Base-by-base conservation (phyloP, 768 basidiomycete species). In the Trametes cubensis region DNA sequence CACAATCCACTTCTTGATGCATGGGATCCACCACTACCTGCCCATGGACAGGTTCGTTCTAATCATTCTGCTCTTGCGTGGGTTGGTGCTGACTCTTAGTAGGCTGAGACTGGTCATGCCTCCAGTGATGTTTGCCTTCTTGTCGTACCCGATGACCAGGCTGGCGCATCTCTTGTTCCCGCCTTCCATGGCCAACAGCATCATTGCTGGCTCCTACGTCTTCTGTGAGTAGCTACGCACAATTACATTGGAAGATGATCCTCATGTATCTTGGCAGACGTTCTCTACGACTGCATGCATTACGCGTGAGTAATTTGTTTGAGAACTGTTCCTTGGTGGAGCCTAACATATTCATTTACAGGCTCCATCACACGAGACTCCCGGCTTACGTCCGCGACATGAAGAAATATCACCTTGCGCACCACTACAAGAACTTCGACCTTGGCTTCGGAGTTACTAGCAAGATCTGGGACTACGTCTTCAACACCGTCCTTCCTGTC, bases 351-450 rank as follows among this genome's bases (percentile, higher is more conserved):
- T 53, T 26, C 47, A 61, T 34, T 48, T 63, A 38, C 66, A 86
- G 88, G 23, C 80, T 95, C 59, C 95, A 96, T 72, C 94, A 97
- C 77, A 89, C 91, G 3, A 85, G 80, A 67, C 84, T 96, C 23
- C 94, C 94, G 3, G 78, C 86, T 39, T 97, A 98, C 77, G 74
- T 98, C 77, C 83, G 82, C 60, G 89, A 94, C 72, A 90, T 92
- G 90, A 99, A 99, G 81, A 92, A 92, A 72, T 98, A 98, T 72
- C 97, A 99, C 70, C 84, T 99, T 65, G 95, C 94, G 7, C 95
- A 98, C 71, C 96, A 98, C 74, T 97, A 96, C 81, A 97, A 97
- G 77, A 96, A 97, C 79, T 96, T 94, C 73, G 94, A 97, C 71
- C 89, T 98, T 46, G 95, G 95, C 18, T 98, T 95, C 71, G 95